Percentiles rank a stretch among this genome's conserved stretches.
phyloP scores from a whole-genome alignment of 495 filamentous ascomycete species.

The Emericellopsis terricola region DNA sequence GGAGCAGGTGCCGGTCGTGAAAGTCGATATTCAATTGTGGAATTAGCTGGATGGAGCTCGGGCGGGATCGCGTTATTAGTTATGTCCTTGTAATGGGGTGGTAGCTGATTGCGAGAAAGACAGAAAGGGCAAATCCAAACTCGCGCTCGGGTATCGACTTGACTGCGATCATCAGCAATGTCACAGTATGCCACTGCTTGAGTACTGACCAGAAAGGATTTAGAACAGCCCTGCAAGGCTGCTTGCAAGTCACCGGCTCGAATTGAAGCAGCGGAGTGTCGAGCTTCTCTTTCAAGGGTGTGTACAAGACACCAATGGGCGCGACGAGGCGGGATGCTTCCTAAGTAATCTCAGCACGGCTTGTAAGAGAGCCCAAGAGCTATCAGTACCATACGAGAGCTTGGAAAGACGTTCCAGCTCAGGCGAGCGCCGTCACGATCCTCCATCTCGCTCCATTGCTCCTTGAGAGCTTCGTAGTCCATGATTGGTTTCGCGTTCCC shows the following conservation, averaged over 20 bases:
- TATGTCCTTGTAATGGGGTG: constrained; percentile 98
- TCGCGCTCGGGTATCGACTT: constrained; percentile 84
- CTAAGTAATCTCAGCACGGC: constrained; percentile 21
- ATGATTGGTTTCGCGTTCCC: too few relatives aligned
- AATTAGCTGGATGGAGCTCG: constrained; percentile 83
- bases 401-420: constrained; percentile 99
- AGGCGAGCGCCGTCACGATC: constrained; percentile 92
- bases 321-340: constrained; percentile 96
- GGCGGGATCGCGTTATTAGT: constrained; percentile 85
- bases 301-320: constrained; percentile 92
- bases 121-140: constrained; percentile 99
- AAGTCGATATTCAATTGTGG: constrained; percentile 94
- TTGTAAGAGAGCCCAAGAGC: not conserved
- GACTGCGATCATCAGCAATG: constrained; percentile 33
- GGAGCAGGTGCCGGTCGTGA: constrained; percentile 83
- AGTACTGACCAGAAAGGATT: constrained; percentile 79
- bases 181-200: not conserved
- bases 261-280: constrained; percentile 84
- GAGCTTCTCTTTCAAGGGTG: constrained; percentile 86
- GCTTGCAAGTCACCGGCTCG: constrained; percentile 94
- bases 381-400: constrained; percentile 74
- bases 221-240: constrained; percentile 85
- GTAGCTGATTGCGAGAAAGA: constrained; percentile 82
- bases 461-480: constrained; percentile 58
- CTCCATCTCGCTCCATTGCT: constrained; percentile 94